Evolutionary conservation across 139 green algal species (phyloP).

Genomic region (Chlamydomonas applanata): DNA sequence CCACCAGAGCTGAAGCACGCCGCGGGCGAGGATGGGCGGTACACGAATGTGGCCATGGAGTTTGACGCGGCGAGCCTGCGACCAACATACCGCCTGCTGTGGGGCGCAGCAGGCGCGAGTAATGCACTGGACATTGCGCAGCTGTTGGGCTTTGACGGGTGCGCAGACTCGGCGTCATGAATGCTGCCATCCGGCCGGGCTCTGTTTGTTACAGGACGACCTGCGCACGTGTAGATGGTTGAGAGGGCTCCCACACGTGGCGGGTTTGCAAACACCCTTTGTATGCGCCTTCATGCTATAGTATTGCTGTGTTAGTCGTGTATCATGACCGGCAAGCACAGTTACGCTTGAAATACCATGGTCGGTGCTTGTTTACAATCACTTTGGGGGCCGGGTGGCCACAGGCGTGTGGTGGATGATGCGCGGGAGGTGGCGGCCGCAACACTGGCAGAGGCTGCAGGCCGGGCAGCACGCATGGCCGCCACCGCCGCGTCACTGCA

Average conservation of each 20-base stretch:
- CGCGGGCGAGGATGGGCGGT: slow-evolving; percentile 38
- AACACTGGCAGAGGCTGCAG: not conserved
- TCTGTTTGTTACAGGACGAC: too few species aligned
- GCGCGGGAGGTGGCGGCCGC: slow-evolving; percentile 19
- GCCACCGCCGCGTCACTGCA: slow-evolving; percentile 2
- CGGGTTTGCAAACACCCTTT: too few species aligned
- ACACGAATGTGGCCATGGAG: slow-evolving; percentile 80
- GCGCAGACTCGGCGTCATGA: too few species aligned
- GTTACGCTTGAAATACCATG: too few species aligned
- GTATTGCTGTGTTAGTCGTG: too few species aligned
- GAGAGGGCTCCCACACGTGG: too few species aligned
- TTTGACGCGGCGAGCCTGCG: slow-evolving; percentile 78
- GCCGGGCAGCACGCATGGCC: not conserved
- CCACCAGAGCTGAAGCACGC: slow-evolving; percentile 28
- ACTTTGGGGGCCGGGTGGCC: too few species aligned
- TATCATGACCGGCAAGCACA: too few species aligned
- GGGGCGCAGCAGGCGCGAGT: slow-evolving; percentile 76
- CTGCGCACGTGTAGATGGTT: too few species aligned
- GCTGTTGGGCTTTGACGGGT: slow-evolving; percentile 34
- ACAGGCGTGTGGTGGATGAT: slow-evolving; percentile 25
- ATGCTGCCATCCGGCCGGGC: too few species aligned
- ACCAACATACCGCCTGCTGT: slow-evolving; percentile 84
- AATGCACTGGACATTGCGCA: slow-evolving; percentile 71
- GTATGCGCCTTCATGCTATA: too few species aligned
- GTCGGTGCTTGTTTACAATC: too few species aligned